Evolutionary conservation across 495 filamentous ascomycete species (phyloP), one percentile per base, ranked within the genome.

Genomic region (Podospora bellae-mahoneyi): DNA sequence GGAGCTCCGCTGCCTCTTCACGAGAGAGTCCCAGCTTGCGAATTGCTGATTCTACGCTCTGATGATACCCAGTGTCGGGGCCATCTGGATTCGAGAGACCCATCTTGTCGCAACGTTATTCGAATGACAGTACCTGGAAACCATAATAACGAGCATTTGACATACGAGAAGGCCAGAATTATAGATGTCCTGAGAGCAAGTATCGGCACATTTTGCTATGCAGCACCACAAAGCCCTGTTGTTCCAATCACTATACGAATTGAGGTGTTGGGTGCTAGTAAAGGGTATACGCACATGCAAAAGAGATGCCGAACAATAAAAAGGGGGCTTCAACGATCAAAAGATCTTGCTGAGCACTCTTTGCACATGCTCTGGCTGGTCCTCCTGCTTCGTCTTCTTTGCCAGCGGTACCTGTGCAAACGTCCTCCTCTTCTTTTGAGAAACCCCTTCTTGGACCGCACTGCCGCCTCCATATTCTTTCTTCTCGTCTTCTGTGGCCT

Each of bases 291-390:
- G 56, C 34, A 61, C 57, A 60, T 27, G 39, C 9, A 3, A 4
- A 59, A 60, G 23, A 68, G 34, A 68, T 54, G n/a, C n/a, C 19
- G 19, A 66, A 2, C 6, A 34, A 61, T 57, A 3, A 13, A 48
- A 48, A 48, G 15, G 7, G 39, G 39, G 9, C 13, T 10, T 10
- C 2, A 48, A 48, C 15, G 39, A 48, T 84, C 74, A 90, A 75
- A 96, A 96, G 64, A 96, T 92, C 80, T 90, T 90, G 73, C 90
- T 91, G 66, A 96, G 77, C 10, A 97, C 88, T 73, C 91, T 87
- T 77, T 89, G 88, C 16, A 92, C 87, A 71, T 91, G 87, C 57
- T 91, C 90, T 20, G 83, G 85, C 72, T 88, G 85, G 66, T 86
- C 78, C 60, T 79, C 75, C 13, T 72, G 80, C 18, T 71, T 81